Evolutionary conservation across 805 yeast genomes (phyloP).

Genomic region (Pichia deserticola): DNA sequence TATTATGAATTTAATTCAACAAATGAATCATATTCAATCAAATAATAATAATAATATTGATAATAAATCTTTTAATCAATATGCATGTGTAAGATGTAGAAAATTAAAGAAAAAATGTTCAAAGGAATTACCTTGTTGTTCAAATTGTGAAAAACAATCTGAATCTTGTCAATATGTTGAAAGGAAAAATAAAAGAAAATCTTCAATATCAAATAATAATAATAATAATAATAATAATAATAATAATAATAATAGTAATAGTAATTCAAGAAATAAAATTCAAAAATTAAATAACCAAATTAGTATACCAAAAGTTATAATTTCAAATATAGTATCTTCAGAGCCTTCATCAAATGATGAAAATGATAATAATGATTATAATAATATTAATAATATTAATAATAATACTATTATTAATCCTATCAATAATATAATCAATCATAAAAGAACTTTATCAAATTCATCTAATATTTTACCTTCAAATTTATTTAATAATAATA

Average conservation of each 20-base stretch:
- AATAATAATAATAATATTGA: not conserved
- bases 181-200: constrained; percentile 24
- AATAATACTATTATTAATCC: not conserved
- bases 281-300: not conserved
- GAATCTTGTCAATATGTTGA: constrained; percentile 37
- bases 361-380: not conserved
- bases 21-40: not conserved
- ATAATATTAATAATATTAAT: not conserved
- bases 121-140: constrained; percentile 36
- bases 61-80: constrained; percentile 11
- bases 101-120: constrained; percentile 43
- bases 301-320: not conserved
- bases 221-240: too few relatives aligned
- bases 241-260: too few relatives aligned
- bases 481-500: not conserved
- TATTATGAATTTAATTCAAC: not conserved
- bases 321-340: too few relatives aligned
- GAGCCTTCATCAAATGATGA: too few relatives aligned
- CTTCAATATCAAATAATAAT: not conserved
- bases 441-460: constrained; percentile 1
- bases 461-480: not conserved
- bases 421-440: not conserved
- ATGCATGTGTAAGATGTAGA: constrained; percentile 41
- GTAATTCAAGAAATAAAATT: too few relatives aligned
- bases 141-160: constrained; percentile 34